Evolutionary conservation across 805 yeast species (phyloP), one percentile per base, ranked within the genome.

Genomic region (Komagataella mondaviorum): DNA sequence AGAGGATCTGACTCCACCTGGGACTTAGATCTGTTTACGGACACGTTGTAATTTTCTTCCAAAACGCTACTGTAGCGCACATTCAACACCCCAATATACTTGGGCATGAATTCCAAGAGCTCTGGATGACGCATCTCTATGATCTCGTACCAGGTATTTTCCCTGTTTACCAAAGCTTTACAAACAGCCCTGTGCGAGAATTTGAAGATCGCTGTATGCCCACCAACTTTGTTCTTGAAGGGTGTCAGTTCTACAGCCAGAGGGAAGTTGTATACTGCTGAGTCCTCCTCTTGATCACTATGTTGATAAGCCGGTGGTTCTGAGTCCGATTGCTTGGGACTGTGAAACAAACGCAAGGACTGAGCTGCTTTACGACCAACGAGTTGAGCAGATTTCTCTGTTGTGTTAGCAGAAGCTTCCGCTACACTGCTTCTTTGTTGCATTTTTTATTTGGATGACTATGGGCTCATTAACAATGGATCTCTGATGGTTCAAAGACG

Each of bases 191-290:
- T 73, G 57, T 82, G 86, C 4, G 95, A 85, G 63, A 93, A 93
- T 56, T 91, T 78, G 69, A 91, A 93, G 43, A 93, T 89, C 1
- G 97, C 97, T 0, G 97, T 91, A 63, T 93, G 99, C 0, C 99
- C 99, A 6, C 99, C 99, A 20, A 93, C 98, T 62, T 87, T 89
- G 63, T 93, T 89, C 52, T 83, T 82, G 67, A 90, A 91, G 1
- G 98, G 98, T 51, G 87, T 79, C 53, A 91, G 68, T 63, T 91
- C 97, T 1, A 90, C 96, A 1, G 96, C 86, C 30, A 88, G 67
- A 2, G 89, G 85, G 56, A 72, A 85, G 20, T 56, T 59, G 16
- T 59, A 50, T 2, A 56, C 63, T 23, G 59, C 62, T 36, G 58
- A 61, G 12, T 58, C 54, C 44, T 61, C 63, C 23, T 57, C 59